Base-by-base conservation (phyloP, 768 basidiomycete species). In the Boletellus emodensis region DNA sequence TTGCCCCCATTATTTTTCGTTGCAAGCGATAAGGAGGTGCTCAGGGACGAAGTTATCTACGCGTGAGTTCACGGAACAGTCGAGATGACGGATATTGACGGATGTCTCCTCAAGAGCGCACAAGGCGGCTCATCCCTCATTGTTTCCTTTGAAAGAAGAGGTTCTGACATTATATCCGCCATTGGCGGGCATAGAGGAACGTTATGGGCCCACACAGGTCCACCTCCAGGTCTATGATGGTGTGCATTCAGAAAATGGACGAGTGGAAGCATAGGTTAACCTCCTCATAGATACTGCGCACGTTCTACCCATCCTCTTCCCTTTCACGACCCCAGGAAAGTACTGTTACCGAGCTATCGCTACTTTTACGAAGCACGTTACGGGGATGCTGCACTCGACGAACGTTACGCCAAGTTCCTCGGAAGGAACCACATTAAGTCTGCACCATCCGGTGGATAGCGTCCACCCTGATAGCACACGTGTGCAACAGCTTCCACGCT, bases 161-260 rank as follows among this genome's bases (percentile, higher is more conserved):
- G 67, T 69, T 1, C 74, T 74, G 34, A 63, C 60, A 22, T 54
- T 89, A 40, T 89, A 87, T 57, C 83, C 86, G 17, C 57, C 71
- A 6, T 63, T 87, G 20, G 61, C 72, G 8, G 78, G 73, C 11
- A 82, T 86, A 53, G 84, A 83, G 61, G 58, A 67, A 14, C 73
- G 74, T 11, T 69, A 70, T 56, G 63, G 67, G n/a, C 74, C 87
- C 2, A 93, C 94, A 1, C 76, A 84, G 49, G 92, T 95, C 15
- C 94, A 97, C 71, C 73, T 97, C 11, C 94, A 97, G 66, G 83
- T 96, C 1, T 96, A 93, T 62, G 94, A 97, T 62, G 92, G 90
- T 78, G 24, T 24, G 51, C 35, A 39, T 39, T 58, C 49, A 41
- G 52, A 62, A 11, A 65, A 61, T 13, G 14, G 20, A 40, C 9